phyloP scores from a whole-genome alignment of 192 early-diverging fungal genomes.

The Podila clonocystis region DNA sequence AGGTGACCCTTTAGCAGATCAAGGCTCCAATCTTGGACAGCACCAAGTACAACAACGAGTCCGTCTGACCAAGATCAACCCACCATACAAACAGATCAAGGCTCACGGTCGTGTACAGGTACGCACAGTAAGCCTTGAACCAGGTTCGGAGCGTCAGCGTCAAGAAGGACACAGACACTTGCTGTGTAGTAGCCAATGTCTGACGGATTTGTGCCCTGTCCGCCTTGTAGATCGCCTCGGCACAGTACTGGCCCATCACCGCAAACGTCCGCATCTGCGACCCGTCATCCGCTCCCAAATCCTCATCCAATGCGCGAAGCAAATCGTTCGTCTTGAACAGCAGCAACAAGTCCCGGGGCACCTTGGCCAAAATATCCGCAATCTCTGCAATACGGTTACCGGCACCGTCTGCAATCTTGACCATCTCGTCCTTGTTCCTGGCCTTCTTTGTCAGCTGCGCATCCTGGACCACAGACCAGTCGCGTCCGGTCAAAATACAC shows the following conservation, averaged over 20 bases:
- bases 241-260: constrained; percentile 51
- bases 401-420: constrained; percentile 45
- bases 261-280: constrained; percentile 53
- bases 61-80: constrained; percentile 36
- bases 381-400: constrained; percentile 64
- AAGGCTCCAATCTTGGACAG: constrained; percentile 7
- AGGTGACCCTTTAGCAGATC: neutral
- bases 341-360: constrained; percentile 86
- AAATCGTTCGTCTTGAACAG: constrained; percentile 95
- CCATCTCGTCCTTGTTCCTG: constrained; percentile 37
- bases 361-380: constrained; percentile 81
- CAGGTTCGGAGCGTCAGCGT: constrained; percentile 16
- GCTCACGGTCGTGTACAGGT: constrained; percentile 18
- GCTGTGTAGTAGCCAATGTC: neutral
- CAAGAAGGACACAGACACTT: constrained; percentile 6
- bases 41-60: constrained; percentile 8
- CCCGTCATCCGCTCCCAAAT: constrained; percentile 50
- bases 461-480: constrained; percentile 70
- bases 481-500: constrained; percentile 86
- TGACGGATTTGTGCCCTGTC: constrained; percentile 10
- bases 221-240: constrained; percentile 36
- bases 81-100: constrained; percentile 46
- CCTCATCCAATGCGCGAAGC: constrained; percentile 74
- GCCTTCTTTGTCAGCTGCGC: constrained; percentile 63
- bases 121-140: constrained; percentile 29